Base-by-base conservation (phyloP, 495 filamentous ascomycete species). In the Talaromyces wortmannii region DNA sequence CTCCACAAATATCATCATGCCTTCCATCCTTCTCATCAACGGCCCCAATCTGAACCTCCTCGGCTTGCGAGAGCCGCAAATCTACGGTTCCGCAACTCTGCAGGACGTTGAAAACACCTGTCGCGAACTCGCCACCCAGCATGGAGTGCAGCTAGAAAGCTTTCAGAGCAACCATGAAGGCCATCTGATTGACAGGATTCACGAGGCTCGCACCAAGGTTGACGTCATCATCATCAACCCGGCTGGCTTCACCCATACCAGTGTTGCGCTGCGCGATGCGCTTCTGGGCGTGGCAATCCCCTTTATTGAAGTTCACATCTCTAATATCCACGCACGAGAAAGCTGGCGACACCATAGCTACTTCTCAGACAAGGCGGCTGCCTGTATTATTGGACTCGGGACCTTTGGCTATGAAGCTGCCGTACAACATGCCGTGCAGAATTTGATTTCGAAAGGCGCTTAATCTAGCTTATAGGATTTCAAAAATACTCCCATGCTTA, bases 11-110 rank as follows among this genome's bases (percentile, higher is more conserved):
- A 17, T 55, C n/a, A 31, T 29, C 53, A 62, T 59, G 49, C 67
- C 70, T 31, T 70, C 65, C 31, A 76, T 86, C 60, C 79, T 86
- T 62, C 76, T 85, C 51, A 75, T 86, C 69, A 85, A 85, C 64
- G 83, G 83, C 31, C 82, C 82, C n/a, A 85, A 85, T 64, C 79
- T 87, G 62, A 87, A 84, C 66, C 80, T 87, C 53, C 76, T 85
- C 31, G 82, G 82, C 11, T 80, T 76, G n/a, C 73, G 83, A 5
- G 83, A 86, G 58, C 82, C 82, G 6, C 63, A 78, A 43, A 74
- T 85, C 55, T 84, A 84, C 65, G 83, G 83, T 57, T 67, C 64
- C 47, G 75, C 73, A 3, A 84, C 80, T 0, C 77, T 86, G 30
- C n/a, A 59, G n/a, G 72, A 82, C 55, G 68, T 85, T 45, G 71